phyloP scores from a whole-genome alignment of 169 alveolate species.

The Eimeria praecox region DNA sequence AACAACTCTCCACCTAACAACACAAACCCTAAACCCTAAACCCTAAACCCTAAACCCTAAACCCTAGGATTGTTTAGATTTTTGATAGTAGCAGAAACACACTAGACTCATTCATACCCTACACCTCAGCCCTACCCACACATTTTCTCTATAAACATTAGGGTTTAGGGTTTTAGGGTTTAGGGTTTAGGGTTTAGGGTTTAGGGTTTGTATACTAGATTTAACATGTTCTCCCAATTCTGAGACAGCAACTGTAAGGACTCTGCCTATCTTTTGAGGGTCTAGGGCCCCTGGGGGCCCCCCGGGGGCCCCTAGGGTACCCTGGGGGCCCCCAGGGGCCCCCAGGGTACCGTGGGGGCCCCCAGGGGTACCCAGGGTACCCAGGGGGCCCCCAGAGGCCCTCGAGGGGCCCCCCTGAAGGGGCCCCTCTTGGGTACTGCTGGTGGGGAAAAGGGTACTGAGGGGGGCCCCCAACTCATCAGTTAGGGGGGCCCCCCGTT shows the following conservation, averaged over 20 bases:
- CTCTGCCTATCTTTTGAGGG: constrained; percentile 70
- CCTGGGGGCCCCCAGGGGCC: neutral
- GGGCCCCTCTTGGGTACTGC: neutral
- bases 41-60: neutral
- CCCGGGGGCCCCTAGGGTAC: neutral
- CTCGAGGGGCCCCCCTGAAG: constrained; percentile 20
- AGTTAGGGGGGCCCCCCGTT: constrained; percentile 3
- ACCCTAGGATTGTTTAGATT: neutral
- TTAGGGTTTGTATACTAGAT: constrained; percentile 37
- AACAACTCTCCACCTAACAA: constrained; percentile 71
- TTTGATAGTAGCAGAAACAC: too few species aligned
- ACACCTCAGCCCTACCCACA: too few species aligned
- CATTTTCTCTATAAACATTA: too few species aligned
- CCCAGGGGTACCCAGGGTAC: neutral
- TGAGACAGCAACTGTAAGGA: constrained; percentile 64
- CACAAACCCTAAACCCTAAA: constrained; percentile 19
- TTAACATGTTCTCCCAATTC: constrained; percentile 74
- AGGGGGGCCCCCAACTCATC: constrained; percentile 23
- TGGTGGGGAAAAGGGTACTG: neutral
- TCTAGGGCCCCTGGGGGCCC: constrained; percentile 40
- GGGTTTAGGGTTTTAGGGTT: constrained; percentile 30
- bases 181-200: constrained; percentile 40
- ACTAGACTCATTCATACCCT: too few species aligned
- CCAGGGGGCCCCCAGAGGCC: constrained; percentile 43
- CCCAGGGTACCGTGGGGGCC: neutral